A percentile compares a stretch with the other conserved stretches of the same genome.
phyloP scores from a whole-genome alignment of 495 filamentous ascomycete species.

The Penicillium fimorum region DNA sequence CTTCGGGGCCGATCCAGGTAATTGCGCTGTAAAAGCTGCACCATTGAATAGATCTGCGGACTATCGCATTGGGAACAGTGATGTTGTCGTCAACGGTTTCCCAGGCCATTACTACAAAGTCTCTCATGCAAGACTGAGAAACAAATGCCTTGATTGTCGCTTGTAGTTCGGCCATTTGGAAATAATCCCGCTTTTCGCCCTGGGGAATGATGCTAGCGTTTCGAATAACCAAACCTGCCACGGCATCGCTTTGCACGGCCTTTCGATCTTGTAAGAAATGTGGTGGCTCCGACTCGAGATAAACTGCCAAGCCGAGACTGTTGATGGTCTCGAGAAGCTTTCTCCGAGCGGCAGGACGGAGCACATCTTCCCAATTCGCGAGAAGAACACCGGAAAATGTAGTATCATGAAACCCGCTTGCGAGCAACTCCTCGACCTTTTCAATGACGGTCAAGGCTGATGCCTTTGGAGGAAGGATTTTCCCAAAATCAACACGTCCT shows the following conservation, averaged over 20 bases:
- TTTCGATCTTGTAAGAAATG: conserved; percentile 45
- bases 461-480: conserved; percentile 28
- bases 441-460: conserved; percentile 28
- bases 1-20: conserved; percentile 47
- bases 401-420: conserved; percentile 31
- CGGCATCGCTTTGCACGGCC: conserved; percentile 32
- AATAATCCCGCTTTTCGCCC: conserved; percentile 52
- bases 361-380: conserved; percentile 46
- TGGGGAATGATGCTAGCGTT: conserved; percentile 50
- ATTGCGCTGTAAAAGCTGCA: conserved; percentile 57
- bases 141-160: conserved; percentile 54
- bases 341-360: conserved; percentile 34
- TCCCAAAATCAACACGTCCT: conserved; percentile 43
- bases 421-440: conserved; percentile 33
- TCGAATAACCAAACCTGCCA: conserved; percentile 47
- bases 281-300: conserved; percentile 49
- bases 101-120: conserved; percentile 51
- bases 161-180: conserved; percentile 41
- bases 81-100: conserved; percentile 54
- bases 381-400: conserved; percentile 49
- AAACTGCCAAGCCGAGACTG: conserved; percentile 44
- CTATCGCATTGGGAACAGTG: conserved; percentile 48
- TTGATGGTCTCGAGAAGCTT: conserved; percentile 37
- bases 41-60: conserved; percentile 53
- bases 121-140: conserved; percentile 49